These are phyloP conservation scores for Candida maris DNA, from an alignment of 805 yeast species.

Conservation along the genomic window DNA sequence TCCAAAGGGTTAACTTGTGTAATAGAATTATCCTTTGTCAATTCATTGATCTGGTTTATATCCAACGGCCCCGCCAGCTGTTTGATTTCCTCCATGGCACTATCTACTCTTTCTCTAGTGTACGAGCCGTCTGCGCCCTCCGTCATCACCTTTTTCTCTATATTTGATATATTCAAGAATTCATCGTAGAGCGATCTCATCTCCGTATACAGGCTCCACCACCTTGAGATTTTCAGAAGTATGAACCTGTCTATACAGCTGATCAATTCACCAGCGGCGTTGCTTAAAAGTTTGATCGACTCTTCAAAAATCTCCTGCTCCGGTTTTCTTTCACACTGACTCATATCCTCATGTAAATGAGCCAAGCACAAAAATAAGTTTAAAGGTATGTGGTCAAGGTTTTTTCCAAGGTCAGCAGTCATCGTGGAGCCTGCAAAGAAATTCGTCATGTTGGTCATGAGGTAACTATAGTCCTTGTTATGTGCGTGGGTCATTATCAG, in stretches of 20 bases:
- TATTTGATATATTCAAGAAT: slow-evolving; percentile 14
- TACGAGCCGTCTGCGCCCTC: not conserved
- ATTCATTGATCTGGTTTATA: slow-evolving; percentile 7
- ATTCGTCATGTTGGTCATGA: slow-evolving; percentile 5
- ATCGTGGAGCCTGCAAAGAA: slow-evolving; percentile 13
- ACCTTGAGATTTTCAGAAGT: slow-evolving; percentile 33
- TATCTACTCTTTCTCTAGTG: slow-evolving; percentile 7
- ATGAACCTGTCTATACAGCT: slow-evolving; percentile 32
- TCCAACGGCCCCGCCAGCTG: slow-evolving; percentile 14
- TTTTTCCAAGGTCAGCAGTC: slow-evolving; percentile 1
- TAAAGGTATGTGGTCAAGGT: slow-evolving; percentile 10
- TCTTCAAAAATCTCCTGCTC: slow-evolving; percentile 13
- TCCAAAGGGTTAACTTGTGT: slow-evolving; percentile 8
- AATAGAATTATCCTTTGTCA: slow-evolving; percentile 8
- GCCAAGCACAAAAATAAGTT: slow-evolving; percentile 1
- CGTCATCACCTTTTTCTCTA: slow-evolving; percentile 11
- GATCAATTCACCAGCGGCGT: slow-evolving; percentile 26
- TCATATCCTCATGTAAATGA: slow-evolving; percentile 6
- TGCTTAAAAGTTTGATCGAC: slow-evolving; percentile 15
- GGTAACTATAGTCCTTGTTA: slow-evolving; percentile 29
- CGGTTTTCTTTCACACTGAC: slow-evolving; percentile 3
- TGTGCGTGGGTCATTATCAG: slow-evolving; percentile 24
- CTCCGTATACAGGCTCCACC: slow-evolving; percentile 47
- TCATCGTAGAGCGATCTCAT: slow-evolving; percentile 34
- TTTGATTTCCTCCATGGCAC: slow-evolving; percentile 12